phyloP scores from a whole-genome alignment of 352 stramenopile species.

The Phytophthora melonis region DNA sequence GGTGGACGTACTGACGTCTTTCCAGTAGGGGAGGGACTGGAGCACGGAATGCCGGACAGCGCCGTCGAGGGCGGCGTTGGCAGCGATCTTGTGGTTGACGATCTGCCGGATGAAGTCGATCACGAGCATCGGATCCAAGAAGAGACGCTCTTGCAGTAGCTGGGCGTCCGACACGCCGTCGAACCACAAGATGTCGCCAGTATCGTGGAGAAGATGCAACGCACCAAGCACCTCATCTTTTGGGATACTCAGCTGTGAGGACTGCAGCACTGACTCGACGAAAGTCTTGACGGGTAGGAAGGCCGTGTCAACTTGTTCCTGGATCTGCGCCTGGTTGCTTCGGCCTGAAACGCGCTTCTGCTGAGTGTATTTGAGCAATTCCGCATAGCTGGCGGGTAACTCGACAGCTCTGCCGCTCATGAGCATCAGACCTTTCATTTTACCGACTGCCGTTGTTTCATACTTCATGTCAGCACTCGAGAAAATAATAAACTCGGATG shows the following conservation, averaged over 20 bases:
- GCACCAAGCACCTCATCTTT: neutral
- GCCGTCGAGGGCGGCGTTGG: neutral
- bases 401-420: neutral
- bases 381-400: neutral
- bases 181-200: neutral
- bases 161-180: neutral
- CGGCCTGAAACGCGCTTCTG: neutral
- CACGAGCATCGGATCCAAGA: conserved; percentile 12
- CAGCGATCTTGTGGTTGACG: conserved; percentile 15
- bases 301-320: neutral
- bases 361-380: neutral
- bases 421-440: neutral
- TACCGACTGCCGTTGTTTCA: neutral
- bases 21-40: neutral
- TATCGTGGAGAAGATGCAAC: neutral
- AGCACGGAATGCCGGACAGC: neutral
- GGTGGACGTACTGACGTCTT: neutral
- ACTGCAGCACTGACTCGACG: neutral
- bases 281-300: neutral
- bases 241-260: neutral
- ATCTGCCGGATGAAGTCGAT: conserved; percentile 24
- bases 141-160: conserved; percentile 1
- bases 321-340: neutral
- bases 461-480: conserved; percentile 1
- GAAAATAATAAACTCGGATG: neutral